phyloP scores from a whole-genome alignment of 352 stramenopile species.

The Aphanomyces stellatus region DNA sequence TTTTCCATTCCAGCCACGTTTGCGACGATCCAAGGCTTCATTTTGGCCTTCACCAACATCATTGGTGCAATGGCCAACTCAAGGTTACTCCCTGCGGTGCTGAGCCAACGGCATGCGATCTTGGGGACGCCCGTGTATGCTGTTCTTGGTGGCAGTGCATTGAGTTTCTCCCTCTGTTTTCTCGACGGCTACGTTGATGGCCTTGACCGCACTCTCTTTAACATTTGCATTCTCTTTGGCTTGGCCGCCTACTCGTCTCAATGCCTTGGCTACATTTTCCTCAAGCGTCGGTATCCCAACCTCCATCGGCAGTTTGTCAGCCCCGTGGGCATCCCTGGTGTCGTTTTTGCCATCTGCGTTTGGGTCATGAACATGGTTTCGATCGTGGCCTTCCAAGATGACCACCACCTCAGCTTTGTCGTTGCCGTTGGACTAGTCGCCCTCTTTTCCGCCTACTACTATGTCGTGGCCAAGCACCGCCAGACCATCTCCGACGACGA shows the following conservation, averaged over 20 bases:
- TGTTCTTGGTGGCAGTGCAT: constrained; percentile 18
- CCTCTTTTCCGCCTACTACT: constrained; percentile 22
- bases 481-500: constrained; percentile 27
- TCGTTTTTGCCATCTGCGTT: constrained; percentile 14
- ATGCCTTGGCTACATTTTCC: constrained; percentile 18
- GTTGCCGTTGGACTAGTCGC: constrained; percentile 10
- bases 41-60: constrained; percentile 47
- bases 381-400: constrained; percentile 24
- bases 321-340: constrained; percentile 21
- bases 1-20: constrained; percentile 40
- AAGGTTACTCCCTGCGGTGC: constrained; percentile 26
- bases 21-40: constrained; percentile 38
- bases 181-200: constrained; percentile 22
- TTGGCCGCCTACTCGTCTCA: constrained; percentile 21
- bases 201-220: constrained; percentile 21
- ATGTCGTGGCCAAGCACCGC: constrained; percentile 22
- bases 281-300: constrained; percentile 12
- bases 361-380: constrained; percentile 15
- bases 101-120: constrained; percentile 13
- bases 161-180: constrained; percentile 26
- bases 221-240: constrained; percentile 20
- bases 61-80: constrained; percentile 38
- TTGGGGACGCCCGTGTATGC: constrained; percentile 26
- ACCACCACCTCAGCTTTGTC: constrained; percentile 15
- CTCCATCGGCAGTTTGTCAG: constrained; percentile 20